Conservation (phyloP, 2,329 filamentous ascomycete species). For the Nemania sp. region DNA sequence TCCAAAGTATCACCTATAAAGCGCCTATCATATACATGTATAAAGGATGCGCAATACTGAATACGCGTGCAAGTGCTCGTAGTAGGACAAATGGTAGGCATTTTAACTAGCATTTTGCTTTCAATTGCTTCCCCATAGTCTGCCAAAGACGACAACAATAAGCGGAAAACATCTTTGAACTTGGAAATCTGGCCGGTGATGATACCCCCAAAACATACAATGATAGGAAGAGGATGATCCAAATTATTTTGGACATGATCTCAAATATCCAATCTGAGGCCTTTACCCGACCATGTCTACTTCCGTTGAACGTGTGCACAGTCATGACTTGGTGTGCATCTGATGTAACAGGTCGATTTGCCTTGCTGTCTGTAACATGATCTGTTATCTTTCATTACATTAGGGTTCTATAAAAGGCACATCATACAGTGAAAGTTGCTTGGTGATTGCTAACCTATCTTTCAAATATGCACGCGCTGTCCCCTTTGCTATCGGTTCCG, state of each 20-base stretch:
- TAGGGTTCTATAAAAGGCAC: constrained; percentile 8
- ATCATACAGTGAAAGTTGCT: too few species aligned
- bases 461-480: too few species aligned
- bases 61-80: constrained; percentile 10
- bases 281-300: constrained; percentile 27
- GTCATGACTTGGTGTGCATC: too few species aligned
- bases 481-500: too few species aligned
- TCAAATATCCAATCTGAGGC: constrained; percentile 66
- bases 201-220: constrained; percentile 57
- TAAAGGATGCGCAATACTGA: too few species aligned
- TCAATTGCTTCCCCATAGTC: neutral
- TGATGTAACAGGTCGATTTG: too few species aligned
- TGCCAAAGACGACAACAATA: neutral
- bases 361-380: too few species aligned
- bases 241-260: constrained; percentile 58
- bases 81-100: neutral
- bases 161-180: neutral
- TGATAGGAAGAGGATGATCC: constrained; percentile 73
- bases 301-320: too few species aligned
- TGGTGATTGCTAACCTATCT: too few species aligned
- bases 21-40: too few species aligned
- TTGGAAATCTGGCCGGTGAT: constrained; percentile 57
- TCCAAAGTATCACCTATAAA: too few species aligned
- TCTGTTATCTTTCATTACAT: constrained; percentile 14
- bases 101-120: too few species aligned